phyloP scores from a whole-genome alignment of 495 filamentous ascomycete species.

The Aspergillus bridgeri region DNA sequence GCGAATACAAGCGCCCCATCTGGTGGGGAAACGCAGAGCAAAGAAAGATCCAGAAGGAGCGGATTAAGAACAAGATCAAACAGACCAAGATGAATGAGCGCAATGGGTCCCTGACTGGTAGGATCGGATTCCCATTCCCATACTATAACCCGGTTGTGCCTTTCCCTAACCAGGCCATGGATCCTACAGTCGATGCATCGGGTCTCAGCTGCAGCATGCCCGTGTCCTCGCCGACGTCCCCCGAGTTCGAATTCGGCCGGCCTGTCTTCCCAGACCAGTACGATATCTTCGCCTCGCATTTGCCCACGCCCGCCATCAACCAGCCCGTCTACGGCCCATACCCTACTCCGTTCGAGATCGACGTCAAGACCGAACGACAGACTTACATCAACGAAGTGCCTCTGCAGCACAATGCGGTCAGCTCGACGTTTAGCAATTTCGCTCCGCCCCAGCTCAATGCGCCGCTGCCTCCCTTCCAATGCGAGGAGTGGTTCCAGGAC shows the following conservation, averaged over 20 bases:
- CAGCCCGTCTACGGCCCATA: slow-evolving; percentile 26
- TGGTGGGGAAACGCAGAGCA: slow-evolving; percentile 96
- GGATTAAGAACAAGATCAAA: slow-evolving; percentile 96
- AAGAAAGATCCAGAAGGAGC: slow-evolving; percentile 82
- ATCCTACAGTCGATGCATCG: slow-evolving; percentile 14
- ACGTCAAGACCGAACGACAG: slow-evolving; percentile 92
- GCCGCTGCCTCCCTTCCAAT: slow-evolving; percentile 61
- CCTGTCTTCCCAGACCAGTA: slow-evolving; percentile 54
- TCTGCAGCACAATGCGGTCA: slow-evolving; percentile 74
- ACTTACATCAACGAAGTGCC: slow-evolving; percentile 91
- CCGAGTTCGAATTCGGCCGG: slow-evolving; percentile 72
- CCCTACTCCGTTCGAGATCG: slow-evolving; percentile 72
- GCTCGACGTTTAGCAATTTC: slow-evolving; percentile 84
- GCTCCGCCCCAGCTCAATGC: slow-evolving; percentile 68
- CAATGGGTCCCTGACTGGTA: slow-evolving; percentile 46
- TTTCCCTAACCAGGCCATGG: neutral
- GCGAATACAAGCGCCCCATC: slow-evolving; percentile 93
- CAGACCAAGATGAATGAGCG: slow-evolving; percentile 92
- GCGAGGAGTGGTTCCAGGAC: slow-evolving; percentile 74
- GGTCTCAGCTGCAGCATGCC: slow-evolving; percentile 18
- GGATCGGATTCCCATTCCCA: neutral
- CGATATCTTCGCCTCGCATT: slow-evolving; percentile 55
- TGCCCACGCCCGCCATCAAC: slow-evolving; percentile 36
- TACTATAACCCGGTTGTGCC: neutral
- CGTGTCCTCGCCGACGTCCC: slow-evolving; percentile 59